Base-by-base conservation (phyloP, 192 early-diverging fungal genomes). In the Coemansia sp. region DNA sequence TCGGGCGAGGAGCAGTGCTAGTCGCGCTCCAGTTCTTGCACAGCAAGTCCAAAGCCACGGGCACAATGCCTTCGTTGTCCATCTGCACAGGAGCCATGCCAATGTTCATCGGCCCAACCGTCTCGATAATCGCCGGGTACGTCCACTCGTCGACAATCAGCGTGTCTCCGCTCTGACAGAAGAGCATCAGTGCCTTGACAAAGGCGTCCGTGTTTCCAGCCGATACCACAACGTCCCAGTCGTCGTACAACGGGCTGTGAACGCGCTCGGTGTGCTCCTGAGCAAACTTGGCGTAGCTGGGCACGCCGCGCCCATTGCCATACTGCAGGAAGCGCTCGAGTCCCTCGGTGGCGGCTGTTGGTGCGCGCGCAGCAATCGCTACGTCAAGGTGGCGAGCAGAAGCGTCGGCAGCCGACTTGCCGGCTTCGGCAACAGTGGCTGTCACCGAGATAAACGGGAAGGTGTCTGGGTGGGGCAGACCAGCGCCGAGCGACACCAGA, bases 401-500 rank as follows among this genome's bases (percentile, higher is more conserved):
- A 2, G 83, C 70, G 54, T 89, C 87, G 8, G 89, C 76, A 14
- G 88, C 77, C 3, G 90, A 84, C 22, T 83, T 83, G 20, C 87
- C 85, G 22, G 87, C 84, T 7, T 73, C 76, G n/a, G 88, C 87
- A 1, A 90, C 77, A 0, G 70, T 80, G 29, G 88, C 71, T 19
- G 60, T 73, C 29, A 93, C 74, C 11, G 76, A 73, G 7, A 70
- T 83, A 59, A 90, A 87, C 9, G 91, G 90, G 59, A 91, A 92
- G 6, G 90, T 88, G 25, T 59, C 66, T 0, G 86, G 79, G 57
- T 91, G 90, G 5, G 91, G 92, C 38, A 88, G 77, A 1, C 92
- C 92, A 2, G 88, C 90, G 10, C 90, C 90, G 1, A 93, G 80
- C 36, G 90, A 89, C 47, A 93, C 67, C 41, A 89, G 84, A 37